Evolutionary conservation across 495 filamentous ascomycete species (phyloP).

Genomic region (Lentithecium fluviatile): DNA sequence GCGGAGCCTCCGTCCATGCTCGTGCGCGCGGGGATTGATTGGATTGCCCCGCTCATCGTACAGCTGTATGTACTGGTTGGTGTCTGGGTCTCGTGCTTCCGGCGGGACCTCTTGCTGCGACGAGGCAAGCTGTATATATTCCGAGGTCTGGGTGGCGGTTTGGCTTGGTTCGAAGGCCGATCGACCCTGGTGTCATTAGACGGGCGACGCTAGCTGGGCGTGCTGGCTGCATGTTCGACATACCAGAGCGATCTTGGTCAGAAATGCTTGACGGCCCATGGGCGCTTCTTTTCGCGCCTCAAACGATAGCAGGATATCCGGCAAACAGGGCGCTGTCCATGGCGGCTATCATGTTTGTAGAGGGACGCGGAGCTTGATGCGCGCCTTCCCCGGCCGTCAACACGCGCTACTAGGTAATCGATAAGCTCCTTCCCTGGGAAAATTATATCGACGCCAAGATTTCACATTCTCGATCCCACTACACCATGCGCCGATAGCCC

Average conservation of each 20-base stretch:
- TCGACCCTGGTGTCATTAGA: conserved; percentile 11
- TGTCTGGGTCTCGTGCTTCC: background rate
- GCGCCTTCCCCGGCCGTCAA: too few species aligned
- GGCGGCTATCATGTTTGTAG: too few species aligned
- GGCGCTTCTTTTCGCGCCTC: background rate
- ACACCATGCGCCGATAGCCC: too few species aligned
- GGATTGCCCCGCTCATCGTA: conserved; percentile 43
- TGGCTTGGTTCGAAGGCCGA: conserved; percentile 24
- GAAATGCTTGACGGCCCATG: conserved; percentile 38
- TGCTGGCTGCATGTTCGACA: background rate
- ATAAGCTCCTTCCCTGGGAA: conserved; percentile 6
- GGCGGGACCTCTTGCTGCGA: conserved; percentile 7
- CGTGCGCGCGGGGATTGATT: conserved; percentile 38
- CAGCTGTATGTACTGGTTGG: conserved; percentile 31
- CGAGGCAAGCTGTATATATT: conserved; percentile 20
- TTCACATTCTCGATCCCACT: conserved; percentile 3
- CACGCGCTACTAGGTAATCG: too few species aligned
- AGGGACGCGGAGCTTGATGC: too few species aligned
- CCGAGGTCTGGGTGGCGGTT: conserved; percentile 1
- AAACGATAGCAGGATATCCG: too few species aligned
- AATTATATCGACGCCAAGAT: conserved; percentile 16
- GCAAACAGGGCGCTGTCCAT: too few species aligned
- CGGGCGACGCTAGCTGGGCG: background rate
- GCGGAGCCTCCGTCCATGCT: conserved; percentile 33
- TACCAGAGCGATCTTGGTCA: conserved; percentile 35